Base-by-base conservation (phyloP, 2,329 filamentous ascomycete species). In the Claviceps maximensis region DNA sequence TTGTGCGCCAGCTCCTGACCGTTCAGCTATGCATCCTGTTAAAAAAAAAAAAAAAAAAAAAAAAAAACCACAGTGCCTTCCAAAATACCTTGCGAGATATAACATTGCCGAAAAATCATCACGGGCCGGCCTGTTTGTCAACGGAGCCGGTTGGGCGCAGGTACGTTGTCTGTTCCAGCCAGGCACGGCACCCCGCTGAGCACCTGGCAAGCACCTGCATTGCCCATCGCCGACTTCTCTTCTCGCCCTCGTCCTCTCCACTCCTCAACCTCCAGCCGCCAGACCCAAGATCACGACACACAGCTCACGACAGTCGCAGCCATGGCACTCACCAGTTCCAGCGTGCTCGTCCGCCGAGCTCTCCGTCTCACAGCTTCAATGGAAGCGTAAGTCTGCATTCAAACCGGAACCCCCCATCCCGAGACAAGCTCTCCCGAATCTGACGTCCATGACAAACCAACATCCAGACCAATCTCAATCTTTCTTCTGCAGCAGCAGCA, bases 301-400 rank as follows among this genome's bases (percentile, higher is more conserved):
- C n/a, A 36, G 49, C 12, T 38, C 29, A 44, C 29, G 23, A 51
- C 21, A 10, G 10, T 42, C 9, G 12, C 29, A 19, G 29, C 31
- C 45, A 55, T 55, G 54, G 41, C 54, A 15, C 49, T 44, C 46
- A 12, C 19, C 21, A 47, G 9, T 21, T 9, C 50, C 12, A 29
- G 44, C 42, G 27, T 19, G 47, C 50, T 53, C 47, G n/a, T 52
- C 47, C 36, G 47, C 9, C 50, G 51, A 40, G 33, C 44, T 12
- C 19, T 53, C 12, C 42, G 51, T 6, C 51, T 55, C 36, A 9
- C 45, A 7, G n/a, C 27, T 33, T n/a, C 59, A 36, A 49, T 53
- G 25, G 60, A 65, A 58, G 50, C 54, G 63, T 64, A 60, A 25
- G 52, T 47, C 27, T 27, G 17, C 13, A n/a, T 45, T 17, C 8